Percentiles rank a stretch among this genome's conserved stretches.
These are phyloP conservation scores for Narthecium ossifragum DNA, from an alignment of 106 monocot genomes.

Conservation along the genomic window DNA sequence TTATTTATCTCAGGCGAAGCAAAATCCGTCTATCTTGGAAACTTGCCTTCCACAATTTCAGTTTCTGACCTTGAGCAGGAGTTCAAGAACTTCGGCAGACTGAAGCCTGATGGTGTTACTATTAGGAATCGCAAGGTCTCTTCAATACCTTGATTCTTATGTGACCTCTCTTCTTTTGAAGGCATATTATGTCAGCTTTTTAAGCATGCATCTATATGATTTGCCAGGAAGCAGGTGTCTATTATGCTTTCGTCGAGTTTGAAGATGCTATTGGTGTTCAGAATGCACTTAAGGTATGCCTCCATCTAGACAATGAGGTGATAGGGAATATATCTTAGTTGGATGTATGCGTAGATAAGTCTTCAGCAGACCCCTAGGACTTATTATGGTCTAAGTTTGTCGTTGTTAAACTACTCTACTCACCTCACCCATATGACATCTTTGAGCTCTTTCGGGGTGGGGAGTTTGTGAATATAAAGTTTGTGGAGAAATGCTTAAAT, in stretches of 20 bases:
- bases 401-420: too few relatives aligned
- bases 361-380: too few relatives aligned
- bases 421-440: too few relatives aligned
- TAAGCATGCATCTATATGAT: not conserved
- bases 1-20: constrained; percentile 42
- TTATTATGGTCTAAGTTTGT: too few relatives aligned
- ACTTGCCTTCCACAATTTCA: constrained; percentile 45
- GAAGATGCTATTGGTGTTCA: constrained; percentile 56
- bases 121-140: constrained; percentile 74
- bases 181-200: not conserved
- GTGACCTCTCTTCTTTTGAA: not conserved
- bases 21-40: constrained; percentile 82
- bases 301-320: too few relatives aligned
- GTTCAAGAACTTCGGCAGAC: constrained; percentile 71
- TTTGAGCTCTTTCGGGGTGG: too few relatives aligned
- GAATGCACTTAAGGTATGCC: constrained; percentile 72
- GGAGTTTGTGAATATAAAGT: too few relatives aligned
- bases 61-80: constrained; percentile 57
- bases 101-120: constrained; percentile 58
- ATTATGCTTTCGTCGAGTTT: constrained; percentile 82
- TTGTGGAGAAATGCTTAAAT: too few relatives aligned
- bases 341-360: too few relatives aligned
- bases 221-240: constrained; percentile 66
- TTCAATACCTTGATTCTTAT: not conserved
- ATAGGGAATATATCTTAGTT: too few relatives aligned